A percentile compares a stretch with the other conserved stretches of the same genome.
Evolutionary conservation across 805 yeast genomes (phyloP).

Genomic region (Teunomyces pallodes): DNA sequence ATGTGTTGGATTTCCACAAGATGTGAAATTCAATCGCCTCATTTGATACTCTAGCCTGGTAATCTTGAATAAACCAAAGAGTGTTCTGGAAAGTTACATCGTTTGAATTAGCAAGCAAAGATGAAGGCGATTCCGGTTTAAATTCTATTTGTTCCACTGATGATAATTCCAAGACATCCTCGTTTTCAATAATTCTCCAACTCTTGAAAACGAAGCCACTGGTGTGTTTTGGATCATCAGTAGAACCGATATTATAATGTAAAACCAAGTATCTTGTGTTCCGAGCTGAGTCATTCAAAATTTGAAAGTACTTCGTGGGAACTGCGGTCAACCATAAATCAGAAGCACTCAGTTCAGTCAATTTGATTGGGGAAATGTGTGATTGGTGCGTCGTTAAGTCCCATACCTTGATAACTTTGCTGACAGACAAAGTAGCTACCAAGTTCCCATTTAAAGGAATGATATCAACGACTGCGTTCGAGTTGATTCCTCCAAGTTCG

Average conservation of each 20-base stretch:
- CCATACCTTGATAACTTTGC: conserved; percentile 61
- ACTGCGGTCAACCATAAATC: conserved; percentile 27
- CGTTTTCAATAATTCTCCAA: conserved; percentile 19
- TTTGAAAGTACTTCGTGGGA: conserved; percentile 30
- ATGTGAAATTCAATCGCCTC: conserved; percentile 24
- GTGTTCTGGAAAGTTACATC: conserved; percentile 6
- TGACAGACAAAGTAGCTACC: conserved; percentile 52
- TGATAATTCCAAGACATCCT: conserved; percentile 7
- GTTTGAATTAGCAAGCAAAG: neutral
- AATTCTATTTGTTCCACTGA: conserved; percentile 15
- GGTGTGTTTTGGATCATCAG: conserved; percentile 1
- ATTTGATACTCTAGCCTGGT: neutral
- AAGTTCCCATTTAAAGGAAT: conserved; percentile 33
- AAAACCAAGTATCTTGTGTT: conserved; percentile 15
- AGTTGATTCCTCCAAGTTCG: conserved; percentile 36
- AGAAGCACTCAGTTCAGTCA: conserved; percentile 13
- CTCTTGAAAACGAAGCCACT: conserved; percentile 19
- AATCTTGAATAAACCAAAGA: conserved; percentile 49
- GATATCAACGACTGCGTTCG: conserved; percentile 43
- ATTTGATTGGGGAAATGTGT: conserved; percentile 11
- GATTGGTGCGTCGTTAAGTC: conserved; percentile 39
- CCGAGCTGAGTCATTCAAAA: conserved; percentile 5
- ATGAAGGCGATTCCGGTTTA: conserved; percentile 16
- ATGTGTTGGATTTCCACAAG: conserved; percentile 65
- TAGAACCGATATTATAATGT: conserved; percentile 15